Evolutionary conservation across 495 filamentous ascomycete genomes (phyloP), one percentile per base, ranked within the genome.

Genomic region (Talaromyces ruber): DNA sequence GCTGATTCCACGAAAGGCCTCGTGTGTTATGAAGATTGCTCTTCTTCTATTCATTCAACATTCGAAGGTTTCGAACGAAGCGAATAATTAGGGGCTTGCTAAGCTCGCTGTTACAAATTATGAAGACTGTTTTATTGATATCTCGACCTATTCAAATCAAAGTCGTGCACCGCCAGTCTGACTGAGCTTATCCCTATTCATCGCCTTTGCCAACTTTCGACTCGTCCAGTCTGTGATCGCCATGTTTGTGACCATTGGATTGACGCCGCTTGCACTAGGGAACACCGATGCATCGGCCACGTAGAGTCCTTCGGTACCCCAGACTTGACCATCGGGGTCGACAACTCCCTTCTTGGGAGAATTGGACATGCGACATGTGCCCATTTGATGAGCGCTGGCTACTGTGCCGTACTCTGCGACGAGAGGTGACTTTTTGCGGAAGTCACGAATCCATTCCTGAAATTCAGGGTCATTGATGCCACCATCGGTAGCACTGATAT

Each of bases 241-340:
- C 92, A 97, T 94, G 61, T 81, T 88, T 51, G 92, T 96, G 34
- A 96, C 76, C 93, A 97, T 97, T 3, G 92, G 93, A 70, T 97
- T 97, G 11, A 95, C 92, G 5, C 93, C 93, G 65, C 88, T 92
- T 5, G 93, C 92, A 61, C 86, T 89, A 0, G 93, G 93, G 64
- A 97, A 92, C 0, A 97, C 86, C 65, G 91, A 95, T 28, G 91
- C 89, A 77, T 98, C 93, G 2, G 86, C 82, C 2, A 97, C 85
- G 68, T 88, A 94, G 65, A 97, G 62, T 0, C 84, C 86, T 53
- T 87, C 75, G 0, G 82, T 80, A 0, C 85, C 92, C 90, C 91
- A 96, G 3, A 94, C 90, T 65, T 79, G 81, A 1, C 92, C 91
- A 54, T 79, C 74, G 0, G 84, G 74, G 70, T 93, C 87, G 3